These are phyloP conservation scores for Leucosporidium creatinivorum DNA, from an alignment of 768 basidiomycete species.

Conservation along the genomic window DNA sequence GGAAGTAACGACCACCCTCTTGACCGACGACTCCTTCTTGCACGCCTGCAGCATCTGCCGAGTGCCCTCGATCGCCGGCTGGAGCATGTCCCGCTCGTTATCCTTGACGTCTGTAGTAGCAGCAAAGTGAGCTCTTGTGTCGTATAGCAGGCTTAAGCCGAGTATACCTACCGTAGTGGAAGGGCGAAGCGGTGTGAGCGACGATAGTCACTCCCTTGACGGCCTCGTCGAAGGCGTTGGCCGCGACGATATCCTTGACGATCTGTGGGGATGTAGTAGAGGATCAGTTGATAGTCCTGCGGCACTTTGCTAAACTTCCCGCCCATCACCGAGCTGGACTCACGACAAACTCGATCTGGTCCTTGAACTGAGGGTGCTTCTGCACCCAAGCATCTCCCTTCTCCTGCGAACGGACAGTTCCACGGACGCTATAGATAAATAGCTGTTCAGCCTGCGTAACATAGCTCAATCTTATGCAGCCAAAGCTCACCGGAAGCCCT, in stretches of 20 bases:
- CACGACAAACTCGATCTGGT: slow-evolving; percentile 53
- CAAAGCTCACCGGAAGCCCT: slow-evolving; percentile 2
- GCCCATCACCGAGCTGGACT: not conserved
- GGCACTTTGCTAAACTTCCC: no score
- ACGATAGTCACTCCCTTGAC: slow-evolving; percentile 68
- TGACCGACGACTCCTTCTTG: slow-evolving; percentile 44
- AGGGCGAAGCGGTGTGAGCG: slow-evolving; percentile 61
- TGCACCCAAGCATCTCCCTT: slow-evolving; percentile 57
- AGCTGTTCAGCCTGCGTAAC: no score
- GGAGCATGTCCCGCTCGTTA: slow-evolving; percentile 21
- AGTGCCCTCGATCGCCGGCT: slow-evolving; percentile 54
- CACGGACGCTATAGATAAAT: slow-evolving; percentile 46
- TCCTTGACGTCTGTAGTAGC: slow-evolving; percentile 15
- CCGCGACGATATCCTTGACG: slow-evolving; percentile 57
- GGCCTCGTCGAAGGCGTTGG: slow-evolving; percentile 67
- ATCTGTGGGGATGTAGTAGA: slow-evolving; percentile 33
- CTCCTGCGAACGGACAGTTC: slow-evolving; percentile 57
- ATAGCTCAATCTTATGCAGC: no score
- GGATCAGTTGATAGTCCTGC: no score
- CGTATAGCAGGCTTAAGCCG: no score
- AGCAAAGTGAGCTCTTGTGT: not conserved
- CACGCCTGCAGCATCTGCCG: slow-evolving; percentile 54
- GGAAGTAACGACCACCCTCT: slow-evolving; percentile 62
- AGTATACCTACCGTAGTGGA: slow-evolving; percentile 40
- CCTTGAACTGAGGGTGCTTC: slow-evolving; percentile 45